Conservation (phyloP, 1,284 basidiomycete genomes). For the Trametes pubescens region DNA sequence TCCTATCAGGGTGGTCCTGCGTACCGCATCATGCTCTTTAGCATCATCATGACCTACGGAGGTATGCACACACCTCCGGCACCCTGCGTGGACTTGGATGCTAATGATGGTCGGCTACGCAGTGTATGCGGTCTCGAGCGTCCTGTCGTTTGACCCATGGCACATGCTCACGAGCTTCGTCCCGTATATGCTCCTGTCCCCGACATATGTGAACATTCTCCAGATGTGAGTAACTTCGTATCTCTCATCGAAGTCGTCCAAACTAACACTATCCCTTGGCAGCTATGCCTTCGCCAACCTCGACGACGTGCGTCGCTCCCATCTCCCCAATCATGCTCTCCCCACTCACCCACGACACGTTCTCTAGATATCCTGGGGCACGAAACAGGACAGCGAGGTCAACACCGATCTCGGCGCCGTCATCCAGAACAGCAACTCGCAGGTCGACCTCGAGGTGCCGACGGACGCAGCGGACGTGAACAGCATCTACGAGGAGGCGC, state of each 20-base stretch:
- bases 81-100: neutral
- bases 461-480: constrained; percentile 90
- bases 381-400: constrained; percentile 79
- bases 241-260: constrained; percentile 8
- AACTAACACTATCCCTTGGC: constrained; percentile 3
- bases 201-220: constrained; percentile 89
- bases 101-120: neutral
- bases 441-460: constrained; percentile 90
- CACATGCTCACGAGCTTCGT: constrained; percentile 92
- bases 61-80: constrained; percentile 50
- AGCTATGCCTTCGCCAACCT: constrained; percentile 86
- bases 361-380: constrained; percentile 86
- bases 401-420: constrained; percentile 85
- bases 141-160: constrained; percentile 95
- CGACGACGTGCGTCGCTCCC: constrained; percentile 66
- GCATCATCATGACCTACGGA: constrained; percentile 88
- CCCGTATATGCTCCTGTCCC: constrained; percentile 88
- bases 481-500: constrained; percentile 88
- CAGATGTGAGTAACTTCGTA: constrained; percentile 67
- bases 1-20: constrained; percentile 68
- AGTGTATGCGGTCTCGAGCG: constrained; percentile 80
- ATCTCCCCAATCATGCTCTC: constrained; percentile 7
- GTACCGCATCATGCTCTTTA: constrained; percentile 84
- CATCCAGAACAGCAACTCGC: constrained; percentile 77
- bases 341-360: constrained; percentile 15